phyloP scores from a whole-genome alignment of 805 yeast species.

The Saccharomycopsis amapae region DNA sequence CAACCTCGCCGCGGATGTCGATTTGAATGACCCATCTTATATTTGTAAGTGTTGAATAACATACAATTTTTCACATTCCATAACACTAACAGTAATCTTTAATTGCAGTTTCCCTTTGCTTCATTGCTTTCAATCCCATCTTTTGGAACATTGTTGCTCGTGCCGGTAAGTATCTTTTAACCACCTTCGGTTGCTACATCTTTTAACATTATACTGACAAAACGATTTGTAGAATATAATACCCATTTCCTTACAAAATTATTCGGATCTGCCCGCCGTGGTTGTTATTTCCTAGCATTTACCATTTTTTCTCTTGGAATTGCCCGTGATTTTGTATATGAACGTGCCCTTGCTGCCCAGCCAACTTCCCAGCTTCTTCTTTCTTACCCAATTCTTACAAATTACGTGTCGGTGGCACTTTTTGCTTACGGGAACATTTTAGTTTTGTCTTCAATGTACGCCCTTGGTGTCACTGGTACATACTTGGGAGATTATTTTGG shows the following conservation, averaged over 20 bases:
- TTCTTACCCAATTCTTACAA: conserved; percentile 30
- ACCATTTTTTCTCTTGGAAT: conserved; percentile 84
- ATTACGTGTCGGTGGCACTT: conserved; percentile 44
- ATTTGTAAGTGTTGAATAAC: conserved; percentile 19
- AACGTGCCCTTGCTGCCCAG: conserved; percentile 65
- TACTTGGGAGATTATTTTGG: conserved; percentile 97
- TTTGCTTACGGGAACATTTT: conserved; percentile 72
- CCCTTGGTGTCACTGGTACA: conserved; percentile 92
- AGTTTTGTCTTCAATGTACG: conserved; percentile 82
- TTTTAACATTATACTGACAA: neutral
- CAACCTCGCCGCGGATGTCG: conserved; percentile 25
- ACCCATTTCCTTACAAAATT: conserved; percentile 70
- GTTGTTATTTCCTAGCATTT: conserved; percentile 79
- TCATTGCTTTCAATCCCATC: conserved; percentile 85
- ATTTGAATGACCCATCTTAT: conserved; percentile 24
- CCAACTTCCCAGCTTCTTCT: conserved; percentile 53
- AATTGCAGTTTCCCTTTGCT: conserved; percentile 40
- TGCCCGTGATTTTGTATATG: conserved; percentile 67
- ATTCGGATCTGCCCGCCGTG: conserved; percentile 60
- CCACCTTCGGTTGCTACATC: neutral
- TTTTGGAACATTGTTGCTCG: conserved; percentile 96
- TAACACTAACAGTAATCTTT: conserved; percentile 1
- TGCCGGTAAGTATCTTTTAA: conserved; percentile 30
- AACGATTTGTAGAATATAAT: conserved; percentile 59
- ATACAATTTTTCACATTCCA: neutral